phyloP scores from a whole-genome alignment of 768 basidiomycete species.

The Boletellus ananiceps region DNA sequence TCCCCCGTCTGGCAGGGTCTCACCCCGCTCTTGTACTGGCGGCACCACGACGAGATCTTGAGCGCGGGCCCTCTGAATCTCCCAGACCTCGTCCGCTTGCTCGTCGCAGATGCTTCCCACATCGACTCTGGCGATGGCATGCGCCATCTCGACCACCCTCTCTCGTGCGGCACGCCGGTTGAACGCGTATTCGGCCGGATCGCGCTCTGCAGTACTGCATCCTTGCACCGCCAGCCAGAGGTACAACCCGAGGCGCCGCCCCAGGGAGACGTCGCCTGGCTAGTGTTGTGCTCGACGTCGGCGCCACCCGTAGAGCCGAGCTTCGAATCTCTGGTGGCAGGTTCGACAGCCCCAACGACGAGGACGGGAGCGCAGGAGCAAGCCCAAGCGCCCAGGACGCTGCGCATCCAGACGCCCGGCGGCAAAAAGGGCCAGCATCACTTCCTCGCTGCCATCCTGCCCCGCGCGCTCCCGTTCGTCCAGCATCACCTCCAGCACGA shows the following conservation, averaged over 20 bases:
- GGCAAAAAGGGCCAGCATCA: slow-evolving; percentile 54
- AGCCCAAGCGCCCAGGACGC: slow-evolving; percentile 1
- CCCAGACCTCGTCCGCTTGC: slow-evolving; percentile 25
- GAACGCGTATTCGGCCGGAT: slow-evolving; percentile 37
- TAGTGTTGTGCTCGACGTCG: too few relatives aligned
- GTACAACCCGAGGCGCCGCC: too few relatives aligned
- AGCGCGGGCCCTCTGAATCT: slow-evolving; percentile 45
- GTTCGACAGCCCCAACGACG: too few relatives aligned
- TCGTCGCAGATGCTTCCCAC: slow-evolving; percentile 7
- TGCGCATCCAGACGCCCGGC: slow-evolving; percentile 27
- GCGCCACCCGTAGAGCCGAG: too few relatives aligned
- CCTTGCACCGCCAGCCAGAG: slow-evolving; percentile 8
- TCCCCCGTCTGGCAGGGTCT: slow-evolving; percentile 50
- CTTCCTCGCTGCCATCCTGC: slow-evolving; percentile 47
- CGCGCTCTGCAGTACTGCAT: slow-evolving; percentile 34
- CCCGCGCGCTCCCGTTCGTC: slow-evolving; percentile 46
- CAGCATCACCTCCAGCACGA: slow-evolving; percentile 30
- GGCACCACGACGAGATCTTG: slow-evolving; percentile 47
- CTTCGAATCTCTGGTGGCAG: too few relatives aligned
- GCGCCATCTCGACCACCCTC: not conserved
- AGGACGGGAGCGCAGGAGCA: too few relatives aligned
- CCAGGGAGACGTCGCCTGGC: too few relatives aligned
- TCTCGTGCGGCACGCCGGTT: slow-evolving; percentile 10
- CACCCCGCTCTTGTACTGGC: slow-evolving; percentile 72
- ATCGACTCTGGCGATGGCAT: not conserved